These are phyloP conservation scores for Isabelozyma gotoi DNA, from an alignment of 805 yeast species.

Conservation along the genomic window DNA sequence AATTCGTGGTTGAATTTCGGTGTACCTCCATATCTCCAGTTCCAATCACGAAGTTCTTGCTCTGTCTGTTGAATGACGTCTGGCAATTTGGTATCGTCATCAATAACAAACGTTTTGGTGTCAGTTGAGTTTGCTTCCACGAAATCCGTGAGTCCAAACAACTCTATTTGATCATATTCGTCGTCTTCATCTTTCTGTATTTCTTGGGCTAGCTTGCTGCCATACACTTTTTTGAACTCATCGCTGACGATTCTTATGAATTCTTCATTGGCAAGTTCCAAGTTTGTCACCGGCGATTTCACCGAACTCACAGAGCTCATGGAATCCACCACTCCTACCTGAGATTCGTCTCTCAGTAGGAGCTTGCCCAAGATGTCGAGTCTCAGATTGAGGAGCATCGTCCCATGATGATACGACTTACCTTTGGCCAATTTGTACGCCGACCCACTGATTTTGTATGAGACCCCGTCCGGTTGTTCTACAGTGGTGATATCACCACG, in stretches of 20 bases:
- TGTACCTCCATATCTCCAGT: constrained; percentile 75
- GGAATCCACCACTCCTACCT: constrained; percentile 43
- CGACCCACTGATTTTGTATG: constrained; percentile 80
- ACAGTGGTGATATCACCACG: constrained; percentile 76
- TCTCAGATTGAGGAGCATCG: constrained; percentile 77
- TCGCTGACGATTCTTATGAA: constrained; percentile 46
- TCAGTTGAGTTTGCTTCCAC: constrained; percentile 15
- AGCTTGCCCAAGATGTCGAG: constrained; percentile 59
- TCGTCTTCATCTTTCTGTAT: constrained; percentile 6
- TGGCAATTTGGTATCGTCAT: constrained; percentile 26
- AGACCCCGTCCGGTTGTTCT: constrained; percentile 16
- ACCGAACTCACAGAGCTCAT: constrained; percentile 71
- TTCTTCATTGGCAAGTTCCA: constrained; percentile 43
- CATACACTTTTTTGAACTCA: constrained; percentile 39
- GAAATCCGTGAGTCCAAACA: constrained; percentile 34
- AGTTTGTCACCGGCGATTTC: constrained; percentile 73
- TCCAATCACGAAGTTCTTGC: constrained; percentile 52
- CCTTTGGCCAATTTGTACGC: constrained; percentile 86
- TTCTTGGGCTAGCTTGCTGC: constrained; percentile 3
- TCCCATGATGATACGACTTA: constrained; percentile 91
- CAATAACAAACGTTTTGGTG: constrained; percentile 16
- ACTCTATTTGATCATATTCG: constrained; percentile 27
- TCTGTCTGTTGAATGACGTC: constrained; percentile 41
- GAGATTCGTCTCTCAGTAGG: constrained; percentile 46
- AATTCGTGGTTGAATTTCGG: constrained; percentile 67